A percentile compares a stretch with the other conserved stretches of the same genome.
phyloP scores from a whole-genome alignment of 2,329 filamentous ascomycete species.

The Stachybotrys echinatus region DNA sequence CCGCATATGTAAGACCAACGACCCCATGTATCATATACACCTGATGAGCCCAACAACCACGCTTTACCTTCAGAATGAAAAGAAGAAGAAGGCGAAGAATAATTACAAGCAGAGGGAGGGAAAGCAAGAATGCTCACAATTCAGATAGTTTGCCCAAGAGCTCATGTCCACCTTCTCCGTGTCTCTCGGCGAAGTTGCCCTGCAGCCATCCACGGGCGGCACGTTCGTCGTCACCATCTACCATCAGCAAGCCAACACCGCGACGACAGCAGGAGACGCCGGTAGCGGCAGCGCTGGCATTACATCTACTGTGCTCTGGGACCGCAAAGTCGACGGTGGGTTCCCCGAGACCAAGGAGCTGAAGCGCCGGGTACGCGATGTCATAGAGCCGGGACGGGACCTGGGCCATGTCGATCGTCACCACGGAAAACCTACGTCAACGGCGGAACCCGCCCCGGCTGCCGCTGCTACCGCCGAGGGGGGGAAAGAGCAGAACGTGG shows the following conservation, averaged over 20 bases:
- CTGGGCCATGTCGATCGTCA: conserved; percentile 75
- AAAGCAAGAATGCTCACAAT: conserved; percentile 2
- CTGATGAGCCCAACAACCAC: too few relatives aligned
- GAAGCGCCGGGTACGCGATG: conserved; percentile 77
- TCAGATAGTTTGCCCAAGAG: conserved; percentile 73
- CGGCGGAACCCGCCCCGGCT: not conserved
- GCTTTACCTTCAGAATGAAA: too few relatives aligned
- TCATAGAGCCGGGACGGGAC: conserved; percentile 71
- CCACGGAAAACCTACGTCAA: conserved; percentile 13
- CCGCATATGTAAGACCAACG: conserved; percentile 75
- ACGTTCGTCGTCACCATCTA: conserved; percentile 70
- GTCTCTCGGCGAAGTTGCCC: conserved; percentile 77
- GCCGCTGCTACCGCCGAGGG: not conserved
- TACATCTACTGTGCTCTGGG: conserved; percentile 65
- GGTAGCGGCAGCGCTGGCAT: conserved; percentile 3
- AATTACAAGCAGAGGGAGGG: not conserved
- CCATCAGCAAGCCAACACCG: conserved; percentile 24
- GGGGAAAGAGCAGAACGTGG: not conserved
- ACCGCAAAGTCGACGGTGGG: conserved; percentile 78
- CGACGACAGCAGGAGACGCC: conserved; percentile 3
- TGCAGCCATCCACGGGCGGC: conserved; percentile 81
- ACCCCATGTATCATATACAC: too few relatives aligned
- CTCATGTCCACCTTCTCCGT: conserved; percentile 88
- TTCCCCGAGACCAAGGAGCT: conserved; percentile 94
- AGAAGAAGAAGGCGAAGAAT: too few relatives aligned